A percentile compares a stretch with the other conserved stretches of the same genome.
phyloP scores from a whole-genome alignment of 139 green algal genomes.

The Chlorella sp. region DNA sequence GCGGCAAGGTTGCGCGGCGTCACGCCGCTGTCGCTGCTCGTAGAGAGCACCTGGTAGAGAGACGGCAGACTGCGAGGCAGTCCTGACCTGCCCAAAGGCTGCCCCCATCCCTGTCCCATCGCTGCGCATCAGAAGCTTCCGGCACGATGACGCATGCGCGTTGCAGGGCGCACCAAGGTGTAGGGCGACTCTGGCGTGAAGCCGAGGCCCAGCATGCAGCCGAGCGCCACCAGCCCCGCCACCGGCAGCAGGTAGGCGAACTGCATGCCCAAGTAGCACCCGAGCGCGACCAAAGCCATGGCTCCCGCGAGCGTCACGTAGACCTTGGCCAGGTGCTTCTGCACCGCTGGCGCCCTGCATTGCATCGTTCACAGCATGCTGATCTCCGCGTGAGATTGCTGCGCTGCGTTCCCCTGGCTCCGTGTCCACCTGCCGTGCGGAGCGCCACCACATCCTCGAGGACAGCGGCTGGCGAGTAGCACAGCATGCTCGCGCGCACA shows the following conservation, averaged over 20 bases:
- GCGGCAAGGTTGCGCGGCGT: too few species aligned
- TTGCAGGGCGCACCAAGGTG: too few species aligned
- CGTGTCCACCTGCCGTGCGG: too few species aligned
- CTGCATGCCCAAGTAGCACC: conserved; percentile 21
- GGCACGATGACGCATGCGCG: too few species aligned
- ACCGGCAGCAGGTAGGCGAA: background rate
- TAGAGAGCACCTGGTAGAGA: too few species aligned
- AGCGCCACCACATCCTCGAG: too few species aligned
- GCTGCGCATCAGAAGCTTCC: too few species aligned
- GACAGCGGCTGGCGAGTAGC: background rate
- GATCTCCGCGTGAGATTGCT: background rate
- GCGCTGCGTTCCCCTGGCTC: background rate
- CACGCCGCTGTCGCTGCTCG: too few species aligned
- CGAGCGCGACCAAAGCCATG: conserved; percentile 31
- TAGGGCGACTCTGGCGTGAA: conserved; percentile 16
- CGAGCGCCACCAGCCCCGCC: conserved; percentile 31
- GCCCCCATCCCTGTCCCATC: too few species aligned
- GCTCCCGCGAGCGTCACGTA: conserved; percentile 52
- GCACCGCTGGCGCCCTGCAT: conserved; percentile 34
- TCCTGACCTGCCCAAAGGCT: too few species aligned
- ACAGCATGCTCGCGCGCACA: background rate
- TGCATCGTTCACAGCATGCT: background rate
- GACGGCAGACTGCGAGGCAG: too few species aligned
- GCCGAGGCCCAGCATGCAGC: conserved; percentile 33
- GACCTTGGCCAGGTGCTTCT: conserved; percentile 51